phyloP scores from a whole-genome alignment of 2,329 filamentous ascomycete species.

The Ploettnerulaceae sp. region DNA sequence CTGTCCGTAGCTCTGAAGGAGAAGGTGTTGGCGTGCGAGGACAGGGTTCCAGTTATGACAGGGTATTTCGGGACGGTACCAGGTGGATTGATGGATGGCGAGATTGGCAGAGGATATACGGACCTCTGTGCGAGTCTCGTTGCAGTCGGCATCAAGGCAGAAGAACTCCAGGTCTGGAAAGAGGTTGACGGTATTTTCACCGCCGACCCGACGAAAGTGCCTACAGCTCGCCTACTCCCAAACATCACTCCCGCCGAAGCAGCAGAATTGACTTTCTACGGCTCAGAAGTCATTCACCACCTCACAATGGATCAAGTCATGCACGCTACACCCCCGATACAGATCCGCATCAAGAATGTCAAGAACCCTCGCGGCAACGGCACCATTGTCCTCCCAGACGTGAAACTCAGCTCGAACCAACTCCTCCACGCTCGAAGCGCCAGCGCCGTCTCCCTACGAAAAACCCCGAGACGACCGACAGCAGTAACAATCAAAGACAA shows the following conservation, averaged over 20 bases:
- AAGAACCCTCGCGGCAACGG: conserved; percentile 77
- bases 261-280: conserved; percentile 90
- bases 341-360: conserved; percentile 87
- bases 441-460: conserved; percentile 42
- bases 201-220: conserved; percentile 78
- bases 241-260: conserved; percentile 92
- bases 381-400: conserved; percentile 79
- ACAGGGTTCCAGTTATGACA: conserved; percentile 73
- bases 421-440: conserved; percentile 43
- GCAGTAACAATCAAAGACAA: conserved; percentile 97
- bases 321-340: conserved; percentile 71
- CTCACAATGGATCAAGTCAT: conserved; percentile 98
- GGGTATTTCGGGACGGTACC: conserved; percentile 95
- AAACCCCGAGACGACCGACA: conserved; percentile 69
- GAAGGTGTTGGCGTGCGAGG: conserved; percentile 60
- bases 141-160: conserved; percentile 79
- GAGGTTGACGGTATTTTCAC: conserved; percentile 95
- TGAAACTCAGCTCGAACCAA: conserved; percentile 49
- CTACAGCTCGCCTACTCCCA: conserved; percentile 82
- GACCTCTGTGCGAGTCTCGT: conserved; percentile 91
- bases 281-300: conserved; percentile 95
- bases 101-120: conserved; percentile 93
- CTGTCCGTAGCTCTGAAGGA: conserved; percentile 57
- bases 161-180: conserved; percentile 97
- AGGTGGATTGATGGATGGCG: conserved; percentile 78